Evolutionary conservation across 768 basidiomycete species (phyloP), one percentile per base, ranked within the genome.

Genomic region (Suillus bovinus): DNA sequence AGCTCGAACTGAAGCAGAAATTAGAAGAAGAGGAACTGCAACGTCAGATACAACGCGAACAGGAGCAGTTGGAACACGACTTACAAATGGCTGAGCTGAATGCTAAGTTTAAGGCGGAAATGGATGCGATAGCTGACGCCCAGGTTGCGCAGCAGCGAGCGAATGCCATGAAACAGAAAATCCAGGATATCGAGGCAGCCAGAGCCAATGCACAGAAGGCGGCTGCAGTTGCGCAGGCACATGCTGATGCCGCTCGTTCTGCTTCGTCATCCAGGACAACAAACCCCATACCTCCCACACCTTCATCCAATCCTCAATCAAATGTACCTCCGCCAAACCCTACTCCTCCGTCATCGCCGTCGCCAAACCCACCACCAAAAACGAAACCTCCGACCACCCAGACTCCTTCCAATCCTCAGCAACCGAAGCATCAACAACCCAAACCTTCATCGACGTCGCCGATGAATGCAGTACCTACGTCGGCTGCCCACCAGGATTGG

Each of bases 401-500:
- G 34, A 55, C 50, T n/a, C 20, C 50, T 52, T 52, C 34, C 16
- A 55, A 36, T 27, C 17, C 65, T 3, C 27, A 38, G 27, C 36
- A 20, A 14, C 17, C 50, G 6, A 34, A 14, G 7, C 6, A 29
- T 20, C 50, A 31, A 52, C 29, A 52, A 31, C 57, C 57, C 8
- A 7, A 22, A 17, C 9, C 50, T 38, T 10, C 39, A 8, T 24
- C 61, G 22, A 22, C 42, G 7, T n/a, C 65, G 5, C 22, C 54
- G 16, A 55, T 22, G 34, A 55, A 36, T 38, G 14, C 6, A 5
- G 8, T 1, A 36, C 34, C 34, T 9, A 55, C 64, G 11, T 83
- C 82, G 0, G 65, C 72, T 14, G 76, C 83, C 1, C 71, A 80
- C 69, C 64, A 69, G 0, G 81, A 83, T 58, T 90, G 89, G 89